Evolutionary conservation across 768 basidiomycete genomes (phyloP), one percentile per base, ranked within the genome.

Genomic region (Antrodiella citrinella): DNA sequence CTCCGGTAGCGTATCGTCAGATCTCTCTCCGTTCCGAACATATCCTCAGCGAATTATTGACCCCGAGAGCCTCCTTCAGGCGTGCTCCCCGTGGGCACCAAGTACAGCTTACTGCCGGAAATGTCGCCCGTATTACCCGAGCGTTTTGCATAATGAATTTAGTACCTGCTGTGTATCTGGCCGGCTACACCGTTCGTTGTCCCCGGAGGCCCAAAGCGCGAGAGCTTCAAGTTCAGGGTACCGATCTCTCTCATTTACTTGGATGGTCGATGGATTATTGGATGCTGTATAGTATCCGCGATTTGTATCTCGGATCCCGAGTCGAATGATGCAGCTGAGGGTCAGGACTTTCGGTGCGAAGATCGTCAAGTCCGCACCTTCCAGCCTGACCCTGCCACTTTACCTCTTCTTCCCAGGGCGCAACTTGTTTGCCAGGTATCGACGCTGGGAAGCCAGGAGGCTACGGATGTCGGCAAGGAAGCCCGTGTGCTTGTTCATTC

Each of bases 1-100:
- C 50, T 55, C 54, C 51, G 57, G 40, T 26, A 20, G 22, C n/a
- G n/a, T 21, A 45, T 22, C 18, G 49, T 19, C 43, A 43, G 41
- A 43, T 43, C 41, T 43, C 41, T 18, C 41, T n/a, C 41, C 9
- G 23, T 45, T 20, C 23, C 12, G 19, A 30, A 47, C n/a, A n/a
- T n/a, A n/a, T n/a, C n/a, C n/a, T 24, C 22, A 11, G n/a, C n/a
- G n/a, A n/a, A 15, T 15, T 7, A 35, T 35, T 35, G 30, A 35
- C 30, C 15, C 30, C 30, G 30, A 15, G 30, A 7, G 7, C 7
- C 30, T 35, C 7, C 30, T 35, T 7, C 7, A 35, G 30, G 30
- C 30, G 30, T 35, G 30, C 30, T 35, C 15, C 15, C 30, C 30
- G 30, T 35, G 30, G 30, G 30, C 30, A 35, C 15, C 30, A 35